A percentile compares a stretch with the other conserved stretches of the same genome.
These are phyloP conservation scores for Mentha longifolia DNA, from an alignment of 257 asterid genomes.

Conservation along the genomic window DNA sequence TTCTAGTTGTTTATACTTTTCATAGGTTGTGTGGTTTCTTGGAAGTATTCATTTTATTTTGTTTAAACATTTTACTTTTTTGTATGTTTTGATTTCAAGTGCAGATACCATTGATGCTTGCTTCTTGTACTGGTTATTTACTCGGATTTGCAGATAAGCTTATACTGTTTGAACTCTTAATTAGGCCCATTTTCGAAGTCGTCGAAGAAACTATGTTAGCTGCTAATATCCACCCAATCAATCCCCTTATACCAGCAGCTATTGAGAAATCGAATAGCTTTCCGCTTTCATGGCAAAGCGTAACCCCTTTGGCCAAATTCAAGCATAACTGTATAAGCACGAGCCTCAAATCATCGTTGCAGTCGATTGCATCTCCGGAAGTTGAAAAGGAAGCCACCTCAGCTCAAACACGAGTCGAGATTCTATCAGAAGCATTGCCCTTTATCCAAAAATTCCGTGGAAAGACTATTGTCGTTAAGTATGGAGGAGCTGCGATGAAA, in stretches of 20 bases:
- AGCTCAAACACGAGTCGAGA: slow-evolving; percentile 64
- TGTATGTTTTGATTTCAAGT: no score
- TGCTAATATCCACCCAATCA: slow-evolving; percentile 46
- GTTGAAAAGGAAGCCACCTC: slow-evolving; percentile 43
- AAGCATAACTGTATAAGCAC: slow-evolving; percentile 29
- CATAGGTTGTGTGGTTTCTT: no score
- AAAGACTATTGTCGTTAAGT: no score
- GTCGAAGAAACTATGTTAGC: slow-evolving; percentile 51
- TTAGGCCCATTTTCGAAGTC: slow-evolving; percentile 4
- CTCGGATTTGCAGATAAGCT: background rate
- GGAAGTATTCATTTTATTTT: no score
- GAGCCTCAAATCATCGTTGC: slow-evolving; percentile 51
- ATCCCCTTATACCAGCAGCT: slow-evolving; percentile 35
- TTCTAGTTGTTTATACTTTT: no score
- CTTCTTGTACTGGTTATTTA: background rate
- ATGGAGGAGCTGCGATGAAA: no score
- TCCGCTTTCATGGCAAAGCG: slow-evolving; percentile 30
- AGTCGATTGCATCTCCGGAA: slow-evolving; percentile 42
- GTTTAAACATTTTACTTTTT: no score
- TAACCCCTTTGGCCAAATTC: slow-evolving; percentile 25
- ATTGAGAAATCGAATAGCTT: slow-evolving; percentile 34
- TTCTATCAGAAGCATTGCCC: slow-evolving; percentile 75
- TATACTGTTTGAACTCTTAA: no score
- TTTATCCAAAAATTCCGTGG: no score
- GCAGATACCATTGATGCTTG: background rate